A percentile compares a stretch with the other conserved stretches of the same genome.
Conservation (phyloP, 1,139 yeast genomes). For the Yamadazyma taylorii region DNA sequence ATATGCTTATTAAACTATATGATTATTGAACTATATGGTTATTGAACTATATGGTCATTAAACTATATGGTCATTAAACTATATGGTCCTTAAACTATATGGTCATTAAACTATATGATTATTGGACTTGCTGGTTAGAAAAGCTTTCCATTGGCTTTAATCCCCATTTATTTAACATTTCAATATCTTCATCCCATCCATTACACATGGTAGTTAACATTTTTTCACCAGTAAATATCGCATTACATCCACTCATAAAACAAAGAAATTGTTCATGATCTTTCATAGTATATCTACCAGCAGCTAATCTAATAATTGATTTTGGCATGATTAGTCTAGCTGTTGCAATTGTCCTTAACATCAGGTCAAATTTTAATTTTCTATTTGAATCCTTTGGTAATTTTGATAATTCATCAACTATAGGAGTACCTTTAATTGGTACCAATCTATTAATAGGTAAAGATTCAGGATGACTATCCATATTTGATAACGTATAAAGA, state of each 20-base stretch:
- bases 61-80: too few species aligned
- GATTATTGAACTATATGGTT: too few species aligned
- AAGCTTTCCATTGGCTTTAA: slow-evolving; percentile 66
- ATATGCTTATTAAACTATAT: too few species aligned
- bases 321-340: slow-evolving; percentile 75
- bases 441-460: slow-evolving; percentile 78
- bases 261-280: slow-evolving; percentile 75
- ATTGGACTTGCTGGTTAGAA: not conserved
- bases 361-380: slow-evolving; percentile 56
- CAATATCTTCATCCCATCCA: slow-evolving; percentile 81
- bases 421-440: slow-evolving; percentile 79
- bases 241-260: slow-evolving; percentile 78
- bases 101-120: too few species aligned
- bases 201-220: slow-evolving; percentile 84
- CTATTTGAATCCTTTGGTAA: slow-evolving; percentile 39
- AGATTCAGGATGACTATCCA: slow-evolving; percentile 74
- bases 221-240: slow-evolving; percentile 77
- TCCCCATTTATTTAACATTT: slow-evolving; percentile 71
- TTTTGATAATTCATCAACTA: slow-evolving; percentile 53
- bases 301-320: slow-evolving; percentile 71
- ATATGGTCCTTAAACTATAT: too few species aligned
- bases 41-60: too few species aligned
- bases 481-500: slow-evolving; percentile 62
- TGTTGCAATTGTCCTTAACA: slow-evolving; percentile 70
- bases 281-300: slow-evolving; percentile 80